Evolutionary conservation across 805 yeast species (phyloP).

Genomic region (Komagataella ulmi): DNA sequence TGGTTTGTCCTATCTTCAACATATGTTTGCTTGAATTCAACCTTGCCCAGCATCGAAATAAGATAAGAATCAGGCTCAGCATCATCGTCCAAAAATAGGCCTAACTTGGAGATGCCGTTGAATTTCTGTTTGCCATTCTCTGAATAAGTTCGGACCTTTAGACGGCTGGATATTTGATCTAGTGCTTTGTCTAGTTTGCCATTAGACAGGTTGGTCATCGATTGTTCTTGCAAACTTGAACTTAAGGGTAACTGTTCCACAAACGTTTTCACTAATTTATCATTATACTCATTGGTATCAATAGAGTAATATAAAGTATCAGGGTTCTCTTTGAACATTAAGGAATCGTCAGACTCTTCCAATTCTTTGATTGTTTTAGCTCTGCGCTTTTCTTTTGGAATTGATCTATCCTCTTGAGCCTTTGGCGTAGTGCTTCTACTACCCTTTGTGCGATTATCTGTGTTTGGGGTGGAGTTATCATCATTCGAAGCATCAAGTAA

Average conservation of each 20-base stretch:
- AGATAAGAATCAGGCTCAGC: slow-evolving; percentile 37
- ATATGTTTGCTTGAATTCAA: slow-evolving; percentile 54
- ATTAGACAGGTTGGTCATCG: slow-evolving; percentile 6
- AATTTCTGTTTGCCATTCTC: slow-evolving; percentile 47
- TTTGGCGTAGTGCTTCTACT: neutral
- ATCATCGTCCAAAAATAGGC: slow-evolving; percentile 31
- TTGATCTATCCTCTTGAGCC: neutral
- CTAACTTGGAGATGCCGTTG: slow-evolving; percentile 58
- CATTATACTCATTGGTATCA: slow-evolving; percentile 30
- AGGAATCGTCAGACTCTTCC: neutral
- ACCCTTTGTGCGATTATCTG: neutral
- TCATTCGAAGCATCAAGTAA: neutral
- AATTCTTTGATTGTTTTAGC: neutral
- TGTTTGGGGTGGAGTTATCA: neutral
- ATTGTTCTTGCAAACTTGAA: neutral
- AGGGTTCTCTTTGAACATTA: slow-evolving; percentile 4
- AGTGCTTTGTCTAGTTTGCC: slow-evolving; percentile 10
- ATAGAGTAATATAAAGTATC: slow-evolving; percentile 28
- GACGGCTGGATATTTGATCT: slow-evolving; percentile 8
- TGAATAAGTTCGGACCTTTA: slow-evolving; percentile 36
- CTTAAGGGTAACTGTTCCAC: slow-evolving; percentile 10
- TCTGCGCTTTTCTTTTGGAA: neutral
- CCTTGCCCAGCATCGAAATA: slow-evolving; percentile 59
- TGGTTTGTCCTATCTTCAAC: slow-evolving; percentile 58
- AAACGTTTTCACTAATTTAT: slow-evolving; percentile 18